Base-by-base conservation (phyloP, 75 land plant genomes). In the Pinus albicaulis region DNA sequence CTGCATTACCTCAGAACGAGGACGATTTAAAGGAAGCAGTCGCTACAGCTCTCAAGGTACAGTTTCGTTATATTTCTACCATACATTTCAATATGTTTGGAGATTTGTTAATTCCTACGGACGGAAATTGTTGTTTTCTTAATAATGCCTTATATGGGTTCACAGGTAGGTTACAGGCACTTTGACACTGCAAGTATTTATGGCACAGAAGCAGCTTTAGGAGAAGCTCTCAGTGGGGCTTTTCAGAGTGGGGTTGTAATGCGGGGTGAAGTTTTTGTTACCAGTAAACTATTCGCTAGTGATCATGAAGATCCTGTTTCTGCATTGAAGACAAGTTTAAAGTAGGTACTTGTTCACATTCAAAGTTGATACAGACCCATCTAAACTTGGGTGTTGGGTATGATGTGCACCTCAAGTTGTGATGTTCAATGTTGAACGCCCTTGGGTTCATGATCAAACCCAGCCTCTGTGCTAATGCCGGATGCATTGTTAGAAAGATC, bases 161-260 rank as follows among this genome's bases (percentile, higher is more conserved):
- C 25, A 3, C 83, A 87, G 85, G 77, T 82, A n/a, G 87, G 92
- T 19, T 90, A 83, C 58, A 78, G 86, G 83, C 92, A 87, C 66
- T 82, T 88, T 57, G 92, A 87, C 57, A 85, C 86, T 20, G 86
- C 87, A 13, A 76, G 65, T 22, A 70, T 78, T 11, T 85, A 85
- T 58, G 81, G 79, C 10, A 82, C 87, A 0, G 88, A 90, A 17
- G 77, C 76, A 20, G 77, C 80, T 10, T 53, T 85, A 7, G 90
- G 92, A 55, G 75, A 77, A 31, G 92, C 86, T 48, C 75, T 90
- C 19, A 59, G 10, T 14, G 52, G 76, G 58, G 87, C 84, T 19
- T 79, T 90, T 38, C 23, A 15, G 7, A 57, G 56, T 20, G 82
- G 78, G 38, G 55, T 61, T 4, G 76, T 88, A n/a, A 74, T 71